Percentiles rank a stretch among this genome's conserved stretches.
These are phyloP conservation scores for Strigomonas galati DNA, from an alignment of 208 protist genomes.

Conservation along the genomic window DNA sequence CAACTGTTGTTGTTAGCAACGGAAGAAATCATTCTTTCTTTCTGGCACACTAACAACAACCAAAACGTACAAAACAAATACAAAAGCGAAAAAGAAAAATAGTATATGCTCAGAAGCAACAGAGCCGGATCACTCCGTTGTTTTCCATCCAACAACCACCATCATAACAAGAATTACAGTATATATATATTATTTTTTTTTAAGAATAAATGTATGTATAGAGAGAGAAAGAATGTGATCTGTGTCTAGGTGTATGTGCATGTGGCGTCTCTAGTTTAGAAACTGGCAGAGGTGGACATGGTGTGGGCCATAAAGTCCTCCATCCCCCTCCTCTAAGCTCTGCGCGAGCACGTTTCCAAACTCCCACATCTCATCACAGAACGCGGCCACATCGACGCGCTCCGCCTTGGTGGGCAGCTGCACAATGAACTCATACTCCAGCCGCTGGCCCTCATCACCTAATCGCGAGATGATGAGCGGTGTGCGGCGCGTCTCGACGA, in stretches of 20 bases:
- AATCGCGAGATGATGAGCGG: constrained; percentile 85
- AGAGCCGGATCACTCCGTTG: too few relatives aligned
- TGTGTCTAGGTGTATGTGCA: too few relatives aligned
- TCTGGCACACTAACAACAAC: constrained; percentile 12
- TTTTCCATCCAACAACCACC: too few relatives aligned
- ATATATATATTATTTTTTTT: constrained; percentile 15
- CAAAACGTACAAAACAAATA: constrained; percentile 1
- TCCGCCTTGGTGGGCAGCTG: constrained; percentile 74
- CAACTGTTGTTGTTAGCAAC: background rate
- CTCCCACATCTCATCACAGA: constrained; percentile 74
- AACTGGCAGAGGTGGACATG: constrained; percentile 57
- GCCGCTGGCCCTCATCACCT: constrained; percentile 76
- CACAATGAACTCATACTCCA: constrained; percentile 90
- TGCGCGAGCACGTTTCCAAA: constrained; percentile 65
- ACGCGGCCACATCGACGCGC: constrained; percentile 45
- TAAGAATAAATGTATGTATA: background rate
- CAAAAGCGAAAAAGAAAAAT: constrained; percentile 8
- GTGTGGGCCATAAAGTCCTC: constrained; percentile 72
- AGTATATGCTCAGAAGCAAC: too few relatives aligned
- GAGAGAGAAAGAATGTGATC: too few relatives aligned
- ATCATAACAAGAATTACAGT: too few relatives aligned
- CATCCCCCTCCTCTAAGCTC: constrained; percentile 74
- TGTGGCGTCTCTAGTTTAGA: too few relatives aligned
- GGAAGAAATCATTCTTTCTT: constrained; percentile 9
- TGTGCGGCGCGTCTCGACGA: constrained; percentile 87